Evolutionary conservation across 306 rosid genomes (phyloP), one percentile per base, ranked within the genome.

Genomic region (Dalbergia cochinchinensis): DNA sequence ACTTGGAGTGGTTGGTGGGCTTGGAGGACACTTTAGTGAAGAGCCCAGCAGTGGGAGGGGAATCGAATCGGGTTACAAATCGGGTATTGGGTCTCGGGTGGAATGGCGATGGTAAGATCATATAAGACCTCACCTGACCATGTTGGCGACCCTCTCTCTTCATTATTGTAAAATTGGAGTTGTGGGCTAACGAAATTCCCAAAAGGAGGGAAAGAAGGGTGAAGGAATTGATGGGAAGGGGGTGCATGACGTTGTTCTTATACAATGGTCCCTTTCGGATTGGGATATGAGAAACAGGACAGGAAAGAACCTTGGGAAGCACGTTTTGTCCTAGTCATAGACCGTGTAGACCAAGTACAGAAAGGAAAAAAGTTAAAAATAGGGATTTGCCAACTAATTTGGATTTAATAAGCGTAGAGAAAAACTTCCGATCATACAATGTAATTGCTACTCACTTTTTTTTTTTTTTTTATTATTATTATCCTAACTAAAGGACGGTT

Each of bases 111-210:
- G 94, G 97, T 61, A 88, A 76, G 87, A 89, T 78, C 74, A 19
- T 37, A 37, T 7, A 69, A 59, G 97, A 78, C 69, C 89, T 85
- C 10, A 90, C 92, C 95, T 90, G 85, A 11, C 97, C 97, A 41
- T 91, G 97, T 63, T 94, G 97, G 11, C 91, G 91, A 87, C 97
- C 92, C 85, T 87, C 92, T 26, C 95, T 88, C 89, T 82, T 95
- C 99, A 95, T 95, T 6, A 14, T 77, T 13, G 78, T 69, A 41
- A 14, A 67, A 19, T 63, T 76, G 33, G 13, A 0, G 26, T 5
- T 67, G 80, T 19, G 73, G 69, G 84, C 84, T 33, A 47, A 79
- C 4, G n/a, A 64, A 63, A 63, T 14, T 12, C 6, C 6, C 1
- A 8, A 0, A 35, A 59, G 10, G n/a, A 7, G 51, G 3, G 7